phyloP scores from a whole-genome alignment of 1,284 basidiomycete genomes.

The Boletus semigastroideus region DNA sequence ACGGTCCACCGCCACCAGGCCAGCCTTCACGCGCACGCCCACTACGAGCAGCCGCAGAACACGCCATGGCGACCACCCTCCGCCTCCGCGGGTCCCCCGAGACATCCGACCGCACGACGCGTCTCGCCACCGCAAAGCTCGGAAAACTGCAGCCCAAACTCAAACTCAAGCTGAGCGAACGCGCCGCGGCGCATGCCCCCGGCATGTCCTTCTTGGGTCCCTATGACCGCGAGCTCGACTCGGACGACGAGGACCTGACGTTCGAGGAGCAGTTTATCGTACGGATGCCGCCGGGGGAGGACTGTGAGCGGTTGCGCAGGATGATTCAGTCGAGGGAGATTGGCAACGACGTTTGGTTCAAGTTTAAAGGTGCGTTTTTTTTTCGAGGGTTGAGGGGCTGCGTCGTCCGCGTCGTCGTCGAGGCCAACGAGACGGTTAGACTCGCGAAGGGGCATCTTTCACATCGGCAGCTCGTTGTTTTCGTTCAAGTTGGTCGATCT shows the following conservation, averaged over 20 bases:
- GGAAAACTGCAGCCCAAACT: conserved; percentile 68
- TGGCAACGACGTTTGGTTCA: conserved; percentile 91
- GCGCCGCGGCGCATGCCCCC: conserved; percentile 71
- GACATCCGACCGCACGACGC: conserved; percentile 48
- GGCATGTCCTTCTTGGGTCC: conserved; percentile 82
- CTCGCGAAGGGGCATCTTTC: conserved; percentile 88
- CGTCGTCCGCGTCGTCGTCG: background rate
- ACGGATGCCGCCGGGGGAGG: conserved; percentile 83
- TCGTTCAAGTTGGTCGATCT: conserved; percentile 95
- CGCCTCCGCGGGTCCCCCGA: conserved; percentile 44
- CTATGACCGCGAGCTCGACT: conserved; percentile 94
- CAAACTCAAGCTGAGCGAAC: conserved; percentile 81
- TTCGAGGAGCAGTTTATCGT: conserved; percentile 99
- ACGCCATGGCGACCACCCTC: conserved; percentile 38
- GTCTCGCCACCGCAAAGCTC: conserved; percentile 41
- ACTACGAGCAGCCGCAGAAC: conserved; percentile 38
- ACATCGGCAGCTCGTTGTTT: conserved; percentile 80
- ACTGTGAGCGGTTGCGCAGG: conserved; percentile 76
- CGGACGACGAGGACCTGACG: conserved; percentile 88
- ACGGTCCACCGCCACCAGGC: conserved; percentile 4
- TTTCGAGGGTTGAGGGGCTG: background rate
- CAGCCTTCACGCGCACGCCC: conserved; percentile 30
- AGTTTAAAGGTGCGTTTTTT: conserved; percentile 85
- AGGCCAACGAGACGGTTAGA: conserved; percentile 51
- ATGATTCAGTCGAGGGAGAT: conserved; percentile 81